Evolutionary conservation across 2,329 filamentous ascomycete species (phyloP).

Genomic region (Lachnellula arida): DNA sequence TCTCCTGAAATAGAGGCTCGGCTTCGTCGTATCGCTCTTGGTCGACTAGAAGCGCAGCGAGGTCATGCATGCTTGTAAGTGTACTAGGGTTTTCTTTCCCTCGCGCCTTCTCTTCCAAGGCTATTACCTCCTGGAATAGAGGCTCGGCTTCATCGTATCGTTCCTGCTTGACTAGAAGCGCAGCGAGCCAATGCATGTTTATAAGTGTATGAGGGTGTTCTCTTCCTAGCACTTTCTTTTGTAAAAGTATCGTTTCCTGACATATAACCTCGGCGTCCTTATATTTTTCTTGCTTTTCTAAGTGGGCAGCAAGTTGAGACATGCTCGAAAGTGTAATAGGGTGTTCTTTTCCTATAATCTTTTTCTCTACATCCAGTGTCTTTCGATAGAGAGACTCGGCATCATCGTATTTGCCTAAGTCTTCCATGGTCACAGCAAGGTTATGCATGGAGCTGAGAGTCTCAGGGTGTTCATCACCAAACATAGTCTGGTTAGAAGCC

Average conservation of each 20-base stretch:
- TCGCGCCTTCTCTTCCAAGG: conserved; percentile 1
- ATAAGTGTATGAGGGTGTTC: conserved; percentile 7
- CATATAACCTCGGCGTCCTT: conserved; percentile 19
- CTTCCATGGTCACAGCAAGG: neutral
- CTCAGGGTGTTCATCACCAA: neutral
- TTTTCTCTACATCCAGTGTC: neutral
- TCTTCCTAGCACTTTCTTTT: conserved; percentile 4
- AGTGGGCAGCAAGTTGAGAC: conserved; percentile 12
- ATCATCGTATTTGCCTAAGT: conserved; percentile 7
- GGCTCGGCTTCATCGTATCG: neutral
- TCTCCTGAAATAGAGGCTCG: too few species aligned
- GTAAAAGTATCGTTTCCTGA: conserved; percentile 9
- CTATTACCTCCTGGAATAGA: conserved; percentile 1
- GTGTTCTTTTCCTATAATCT: conserved; percentile 3
- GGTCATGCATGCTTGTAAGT: too few species aligned
- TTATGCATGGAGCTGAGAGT: neutral
- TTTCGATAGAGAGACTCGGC: conserved; percentile 1
- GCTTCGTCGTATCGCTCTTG: too few species aligned
- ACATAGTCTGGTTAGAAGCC: conserved; percentile 2
- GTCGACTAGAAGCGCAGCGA: too few species aligned
- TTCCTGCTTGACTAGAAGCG: neutral
- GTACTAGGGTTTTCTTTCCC: neutral
- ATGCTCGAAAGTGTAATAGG: conserved; percentile 6
- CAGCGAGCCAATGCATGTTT: neutral
- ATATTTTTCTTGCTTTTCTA: conserved; percentile 16